Conservation (phyloP, 139 green algal genomes). For the Chlamydomonas incerta region DNA sequence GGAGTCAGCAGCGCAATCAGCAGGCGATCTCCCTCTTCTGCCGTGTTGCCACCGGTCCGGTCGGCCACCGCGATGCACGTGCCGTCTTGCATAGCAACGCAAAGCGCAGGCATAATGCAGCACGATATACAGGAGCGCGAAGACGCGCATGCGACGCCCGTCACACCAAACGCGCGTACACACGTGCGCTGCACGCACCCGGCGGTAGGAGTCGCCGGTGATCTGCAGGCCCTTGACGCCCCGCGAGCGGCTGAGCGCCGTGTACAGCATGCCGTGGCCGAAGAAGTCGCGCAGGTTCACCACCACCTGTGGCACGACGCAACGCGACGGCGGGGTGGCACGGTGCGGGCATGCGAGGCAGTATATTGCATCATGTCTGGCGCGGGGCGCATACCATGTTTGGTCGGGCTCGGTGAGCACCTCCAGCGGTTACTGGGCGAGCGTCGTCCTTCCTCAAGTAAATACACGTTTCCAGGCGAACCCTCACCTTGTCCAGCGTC, state of each 20-base stretch:
- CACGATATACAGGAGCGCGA: too few species aligned
- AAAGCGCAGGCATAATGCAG: background rate
- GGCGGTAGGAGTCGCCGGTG: background rate
- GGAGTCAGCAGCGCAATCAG: background rate
- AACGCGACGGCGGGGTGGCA: too few species aligned
- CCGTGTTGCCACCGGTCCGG: background rate
- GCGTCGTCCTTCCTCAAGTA: too few species aligned
- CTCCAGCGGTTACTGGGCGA: too few species aligned
- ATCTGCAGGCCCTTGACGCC: constrained; percentile 63
- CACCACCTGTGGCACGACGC: too few species aligned
- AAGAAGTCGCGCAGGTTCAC: constrained; percentile 59
- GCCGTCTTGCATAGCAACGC: background rate
- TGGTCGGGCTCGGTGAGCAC: too few species aligned
- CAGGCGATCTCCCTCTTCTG: background rate
- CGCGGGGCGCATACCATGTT: too few species aligned
- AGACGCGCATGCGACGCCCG: too few species aligned
- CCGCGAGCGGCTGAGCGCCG: constrained; percentile 68
- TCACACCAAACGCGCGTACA: too few species aligned
- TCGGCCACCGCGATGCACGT: background rate
- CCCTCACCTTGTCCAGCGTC: constrained; percentile 69
- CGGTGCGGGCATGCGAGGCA: too few species aligned
- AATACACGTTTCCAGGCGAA: too few species aligned
- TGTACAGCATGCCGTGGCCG: constrained; percentile 76
- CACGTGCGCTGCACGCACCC: background rate
- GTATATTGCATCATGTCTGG: too few species aligned